A percentile compares a stretch with the other conserved stretches of the same genome.
phyloP scores from a whole-genome alignment of 169 alveolate genomes.

The Pseudocohnilembus persalinus region DNA sequence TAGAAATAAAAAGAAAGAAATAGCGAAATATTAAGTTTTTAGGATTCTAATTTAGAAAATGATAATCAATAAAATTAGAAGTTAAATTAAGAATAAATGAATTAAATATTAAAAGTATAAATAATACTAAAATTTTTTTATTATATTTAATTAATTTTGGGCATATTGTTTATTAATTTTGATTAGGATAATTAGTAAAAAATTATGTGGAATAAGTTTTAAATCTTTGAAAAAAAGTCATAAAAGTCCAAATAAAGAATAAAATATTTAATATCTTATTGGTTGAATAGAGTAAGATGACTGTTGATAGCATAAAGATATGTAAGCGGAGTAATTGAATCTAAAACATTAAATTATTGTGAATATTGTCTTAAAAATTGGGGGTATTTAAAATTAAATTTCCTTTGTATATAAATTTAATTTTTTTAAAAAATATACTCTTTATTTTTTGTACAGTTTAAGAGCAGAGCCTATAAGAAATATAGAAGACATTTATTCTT shows the following conservation, averaged over 20 bases:
- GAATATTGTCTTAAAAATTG: neutral
- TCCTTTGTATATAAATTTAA: no score
- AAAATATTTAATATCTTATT: no score
- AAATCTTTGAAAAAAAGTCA: neutral
- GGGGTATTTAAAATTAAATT: no score
- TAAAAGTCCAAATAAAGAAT: neutral
- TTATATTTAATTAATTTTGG: neutral
- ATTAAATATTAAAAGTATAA: no score
- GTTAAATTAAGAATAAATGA: no score
- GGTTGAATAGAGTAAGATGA: neutral
- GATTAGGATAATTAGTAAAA: neutral
- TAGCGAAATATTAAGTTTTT: no score
- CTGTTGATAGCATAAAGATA: neutral
- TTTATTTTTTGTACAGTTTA: no score
- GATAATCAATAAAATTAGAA: no score
- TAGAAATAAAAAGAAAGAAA: no score
- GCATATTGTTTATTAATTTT: neutral
- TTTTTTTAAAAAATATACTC: no score
- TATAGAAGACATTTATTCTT: neutral
- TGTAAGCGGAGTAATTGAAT: neutral
- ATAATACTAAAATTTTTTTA: no score
- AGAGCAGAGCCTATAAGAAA: neutral
- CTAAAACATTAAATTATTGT: neutral
- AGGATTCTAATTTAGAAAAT: no score
- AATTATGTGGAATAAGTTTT: neutral